Evolutionary conservation across 768 basidiomycete species (phyloP).

Genomic region (Termitomyces sp.): DNA sequence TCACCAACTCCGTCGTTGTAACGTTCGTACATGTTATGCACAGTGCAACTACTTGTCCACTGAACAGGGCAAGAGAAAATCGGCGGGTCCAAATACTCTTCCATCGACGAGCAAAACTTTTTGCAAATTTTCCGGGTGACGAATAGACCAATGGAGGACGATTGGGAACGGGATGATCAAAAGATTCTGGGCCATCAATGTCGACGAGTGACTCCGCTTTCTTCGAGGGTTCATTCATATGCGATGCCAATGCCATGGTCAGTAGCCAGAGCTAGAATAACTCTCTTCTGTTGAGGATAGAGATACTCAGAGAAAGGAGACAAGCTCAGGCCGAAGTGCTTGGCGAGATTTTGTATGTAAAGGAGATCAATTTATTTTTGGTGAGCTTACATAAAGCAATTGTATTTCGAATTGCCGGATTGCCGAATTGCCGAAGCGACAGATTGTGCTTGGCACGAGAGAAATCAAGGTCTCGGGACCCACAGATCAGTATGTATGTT

Average conservation of each 20-base stretch:
- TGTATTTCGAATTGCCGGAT: neutral
- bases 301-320: neutral
- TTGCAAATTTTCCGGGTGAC: slow-evolving; percentile 47
- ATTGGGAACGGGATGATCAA: slow-evolving; percentile 6
- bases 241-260: slow-evolving; percentile 6
- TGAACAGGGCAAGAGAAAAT: slow-evolving; percentile 63
- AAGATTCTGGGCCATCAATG: slow-evolving; percentile 5
- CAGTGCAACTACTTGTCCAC: slow-evolving; percentile 79
- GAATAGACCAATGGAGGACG: slow-evolving; percentile 66
- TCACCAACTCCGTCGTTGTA: slow-evolving; percentile 73
- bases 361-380: neutral
- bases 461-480: neutral
- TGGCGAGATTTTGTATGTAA: neutral
- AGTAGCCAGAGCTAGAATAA: neutral
- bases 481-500: neutral
- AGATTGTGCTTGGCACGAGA: neutral
- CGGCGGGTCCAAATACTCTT: slow-evolving; percentile 73
- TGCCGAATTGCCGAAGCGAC: neutral
- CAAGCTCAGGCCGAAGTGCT: neutral
- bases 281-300: neutral
- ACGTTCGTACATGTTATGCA: slow-evolving; percentile 90
- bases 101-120: slow-evolving; percentile 55
- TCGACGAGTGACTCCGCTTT: slow-evolving; percentile 10
- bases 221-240: slow-evolving; percentile 8
- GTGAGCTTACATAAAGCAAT: neutral